phyloP scores from a whole-genome alignment of 768 basidiomycete species.

The Rhizopogon sp. region DNA sequence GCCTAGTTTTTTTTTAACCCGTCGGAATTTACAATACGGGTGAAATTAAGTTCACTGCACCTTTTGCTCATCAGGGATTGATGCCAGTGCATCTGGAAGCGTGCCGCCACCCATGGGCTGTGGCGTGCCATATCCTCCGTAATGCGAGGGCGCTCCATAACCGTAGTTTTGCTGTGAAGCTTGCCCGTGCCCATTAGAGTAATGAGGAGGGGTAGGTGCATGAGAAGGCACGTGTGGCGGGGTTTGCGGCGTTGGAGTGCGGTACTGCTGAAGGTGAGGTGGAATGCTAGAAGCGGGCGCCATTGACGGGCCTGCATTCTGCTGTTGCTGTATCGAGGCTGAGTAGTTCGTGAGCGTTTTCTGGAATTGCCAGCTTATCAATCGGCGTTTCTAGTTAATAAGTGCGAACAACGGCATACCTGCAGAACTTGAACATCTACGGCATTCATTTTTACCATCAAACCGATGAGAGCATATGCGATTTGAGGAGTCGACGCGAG shows the following conservation, averaged over 20 bases:
- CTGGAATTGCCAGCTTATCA: constrained; percentile 22
- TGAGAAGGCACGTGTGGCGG: constrained; percentile 16
- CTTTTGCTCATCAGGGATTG: constrained; percentile 67
- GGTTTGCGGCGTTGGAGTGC: constrained; percentile 30
- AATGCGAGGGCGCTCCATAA: constrained; percentile 7
- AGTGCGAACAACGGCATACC: constrained; percentile 31
- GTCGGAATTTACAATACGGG: not conserved
- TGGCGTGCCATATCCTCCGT: constrained; percentile 13
- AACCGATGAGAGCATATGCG: constrained; percentile 67
- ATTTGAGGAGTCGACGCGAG: constrained; percentile 72
- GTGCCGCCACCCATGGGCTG: constrained; percentile 14
- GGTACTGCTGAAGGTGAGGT: constrained; percentile 32
- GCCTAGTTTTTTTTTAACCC: constrained; percentile 32
- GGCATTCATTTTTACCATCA: constrained; percentile 76
- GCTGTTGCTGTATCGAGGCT: constrained; percentile 5
- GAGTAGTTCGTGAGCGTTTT: constrained; percentile 60
- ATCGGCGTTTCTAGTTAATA: not conserved
- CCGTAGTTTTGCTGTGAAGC: constrained; percentile 21
- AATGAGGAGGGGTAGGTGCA: constrained; percentile 3
- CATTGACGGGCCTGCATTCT: constrained; percentile 15
- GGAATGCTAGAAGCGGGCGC: constrained; percentile 40
- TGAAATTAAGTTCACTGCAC: constrained; percentile 12
- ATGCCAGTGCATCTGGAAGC: constrained; percentile 50
- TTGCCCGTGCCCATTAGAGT: constrained; percentile 22
- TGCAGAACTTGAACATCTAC: constrained; percentile 74